Conservation (phyloP, 208 protist genomes). For the Angomonas ambiguus region DNA sequence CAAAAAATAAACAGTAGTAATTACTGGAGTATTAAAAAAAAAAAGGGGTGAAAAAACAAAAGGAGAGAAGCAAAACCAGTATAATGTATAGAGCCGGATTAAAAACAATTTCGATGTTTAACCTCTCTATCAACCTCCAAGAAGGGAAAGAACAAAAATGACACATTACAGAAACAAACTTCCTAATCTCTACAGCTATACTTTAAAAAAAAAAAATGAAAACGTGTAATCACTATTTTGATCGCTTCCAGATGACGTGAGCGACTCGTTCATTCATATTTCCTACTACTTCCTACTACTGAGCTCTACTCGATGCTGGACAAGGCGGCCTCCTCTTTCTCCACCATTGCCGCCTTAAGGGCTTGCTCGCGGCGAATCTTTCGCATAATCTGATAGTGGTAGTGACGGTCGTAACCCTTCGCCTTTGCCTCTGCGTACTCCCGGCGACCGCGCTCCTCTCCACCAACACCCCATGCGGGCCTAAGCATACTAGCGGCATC, state of each 20-base stretch:
- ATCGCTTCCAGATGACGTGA: too few relatives aligned
- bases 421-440: constrained; percentile 74
- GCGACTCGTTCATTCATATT: background rate
- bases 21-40: background rate
- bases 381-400: constrained; percentile 90
- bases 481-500: constrained; percentile 62
- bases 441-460: constrained; percentile 68
- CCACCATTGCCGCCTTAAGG: constrained; percentile 21
- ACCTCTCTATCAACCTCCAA: too few relatives aligned
- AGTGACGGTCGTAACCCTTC: constrained; percentile 84
- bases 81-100: too few relatives aligned
- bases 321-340: background rate
- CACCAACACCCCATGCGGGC: constrained; percentile 81
- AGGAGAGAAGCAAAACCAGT: too few relatives aligned
- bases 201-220: background rate
- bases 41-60: constrained; percentile 1
- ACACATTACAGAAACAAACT: background rate
- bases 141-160: background rate
- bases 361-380: constrained; percentile 86
- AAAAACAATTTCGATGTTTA: too few relatives aligned
- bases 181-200: background rate
- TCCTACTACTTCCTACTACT: background rate
- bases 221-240: too few relatives aligned
- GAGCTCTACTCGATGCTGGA: background rate
- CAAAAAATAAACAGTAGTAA: background rate